Conservation (phyloP, 208 protist species). For the Acanthamoeba rhysodes region DNA sequence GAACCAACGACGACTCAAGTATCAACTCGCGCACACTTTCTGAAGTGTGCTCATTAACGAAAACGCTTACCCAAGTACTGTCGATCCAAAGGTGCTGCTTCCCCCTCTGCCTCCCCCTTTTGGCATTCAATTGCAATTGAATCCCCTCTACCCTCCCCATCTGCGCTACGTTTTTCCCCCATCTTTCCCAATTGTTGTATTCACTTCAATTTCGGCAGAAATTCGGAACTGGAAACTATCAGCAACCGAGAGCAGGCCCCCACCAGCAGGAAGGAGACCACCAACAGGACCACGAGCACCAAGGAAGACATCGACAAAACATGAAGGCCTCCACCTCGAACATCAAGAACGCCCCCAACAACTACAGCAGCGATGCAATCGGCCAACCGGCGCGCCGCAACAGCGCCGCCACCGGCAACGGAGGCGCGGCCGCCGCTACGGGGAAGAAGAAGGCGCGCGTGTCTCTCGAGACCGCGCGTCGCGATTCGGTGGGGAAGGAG, state of each 20-base stretch:
- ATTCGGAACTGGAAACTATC: neutral
- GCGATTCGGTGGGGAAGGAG: neutral
- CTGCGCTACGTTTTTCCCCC: too few species aligned
- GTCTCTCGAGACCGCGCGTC: neutral
- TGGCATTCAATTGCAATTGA: too few species aligned
- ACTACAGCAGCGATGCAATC: neutral
- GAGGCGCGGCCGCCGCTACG: too few species aligned
- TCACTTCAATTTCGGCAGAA: neutral
- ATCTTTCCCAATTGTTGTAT: neutral
- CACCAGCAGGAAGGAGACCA: neutral
- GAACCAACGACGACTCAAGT: too few species aligned
- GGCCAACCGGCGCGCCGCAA: neutral
- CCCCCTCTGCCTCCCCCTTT: too few species aligned
- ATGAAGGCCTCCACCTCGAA: neutral
- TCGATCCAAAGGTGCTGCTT: neutral
- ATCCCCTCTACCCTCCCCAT: too few species aligned
- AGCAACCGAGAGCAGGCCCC: neutral
- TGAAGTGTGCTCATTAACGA: neutral
- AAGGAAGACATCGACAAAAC: neutral
- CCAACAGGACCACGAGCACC: neutral
- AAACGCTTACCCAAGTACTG: neutral
- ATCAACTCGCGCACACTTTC: neutral
- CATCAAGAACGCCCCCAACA: too few species aligned
- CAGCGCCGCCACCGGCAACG: neutral
- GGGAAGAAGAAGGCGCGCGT: neutral